Evolutionary conservation across 108 stramenopile genomes (phyloP).

Genomic region (Epithemia pelagica): DNA sequence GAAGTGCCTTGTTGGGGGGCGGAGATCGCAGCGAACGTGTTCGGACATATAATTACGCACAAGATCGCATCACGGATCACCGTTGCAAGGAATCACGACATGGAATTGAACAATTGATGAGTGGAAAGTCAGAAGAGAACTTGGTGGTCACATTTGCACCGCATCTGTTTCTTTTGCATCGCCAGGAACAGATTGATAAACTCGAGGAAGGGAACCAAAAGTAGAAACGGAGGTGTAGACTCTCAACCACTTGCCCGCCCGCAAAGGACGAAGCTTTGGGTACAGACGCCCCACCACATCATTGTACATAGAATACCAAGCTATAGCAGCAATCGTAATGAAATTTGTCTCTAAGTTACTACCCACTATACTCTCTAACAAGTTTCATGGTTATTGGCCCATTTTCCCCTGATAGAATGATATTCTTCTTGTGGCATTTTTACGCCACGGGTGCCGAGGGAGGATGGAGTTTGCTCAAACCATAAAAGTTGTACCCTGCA

Average conservation of each 20-base stretch:
- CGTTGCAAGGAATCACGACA: constrained; percentile 72
- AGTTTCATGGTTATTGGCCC: no score
- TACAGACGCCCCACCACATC: no score
- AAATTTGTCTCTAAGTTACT: no score
- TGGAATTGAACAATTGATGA: constrained; percentile 55
- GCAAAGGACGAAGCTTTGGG: no score
- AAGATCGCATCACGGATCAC: constrained; percentile 97
- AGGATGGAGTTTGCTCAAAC: constrained; percentile 34
- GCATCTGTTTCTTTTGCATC: constrained; percentile 42
- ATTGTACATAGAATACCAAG: no score
- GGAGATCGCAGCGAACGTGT: constrained; percentile 95
- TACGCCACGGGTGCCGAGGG: constrained; percentile 42
- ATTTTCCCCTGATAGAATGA: no score
- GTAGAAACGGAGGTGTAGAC: no score
- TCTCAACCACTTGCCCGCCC: no score
- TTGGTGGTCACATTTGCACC: constrained; percentile 70
- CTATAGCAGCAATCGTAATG: no score
- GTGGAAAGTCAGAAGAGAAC: constrained; percentile 35
- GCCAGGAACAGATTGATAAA: constrained; percentile 55
- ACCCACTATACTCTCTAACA: no score
- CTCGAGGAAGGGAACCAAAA: constrained; percentile 51
- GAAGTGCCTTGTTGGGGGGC: constrained; percentile 75
- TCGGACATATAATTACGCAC: constrained; percentile 96
- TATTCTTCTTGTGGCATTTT: no score
- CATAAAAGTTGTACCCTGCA: constrained; percentile 54